Evolutionary conservation across 2,329 filamentous ascomycete species (phyloP).

Genomic region (Scleromitrula shiraiana): DNA sequence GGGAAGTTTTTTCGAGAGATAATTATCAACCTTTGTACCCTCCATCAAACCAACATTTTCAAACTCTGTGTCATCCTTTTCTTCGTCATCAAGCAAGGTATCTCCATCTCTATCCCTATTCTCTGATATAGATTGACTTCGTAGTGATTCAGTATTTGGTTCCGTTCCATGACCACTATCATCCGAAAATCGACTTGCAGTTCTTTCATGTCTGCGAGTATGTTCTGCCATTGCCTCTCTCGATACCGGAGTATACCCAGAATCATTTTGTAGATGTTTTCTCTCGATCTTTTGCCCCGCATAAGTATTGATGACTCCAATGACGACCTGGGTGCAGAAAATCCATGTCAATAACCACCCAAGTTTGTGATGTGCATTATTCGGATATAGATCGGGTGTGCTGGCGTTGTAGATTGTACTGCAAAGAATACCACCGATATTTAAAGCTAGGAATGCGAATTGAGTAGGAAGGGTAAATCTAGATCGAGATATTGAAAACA

Average conservation of each 20-base stretch:
- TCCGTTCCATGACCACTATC: slow-evolving; percentile 70
- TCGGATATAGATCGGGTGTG: slow-evolving; percentile 78
- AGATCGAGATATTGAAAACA: slow-evolving; percentile 78
- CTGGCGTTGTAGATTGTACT: slow-evolving; percentile 67
- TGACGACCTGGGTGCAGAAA: slow-evolving; percentile 58
- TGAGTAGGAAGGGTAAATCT: slow-evolving; percentile 64
- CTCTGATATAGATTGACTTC: slow-evolving; percentile 53
- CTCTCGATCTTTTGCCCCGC: slow-evolving; percentile 23
- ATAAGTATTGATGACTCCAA: slow-evolving; percentile 34
- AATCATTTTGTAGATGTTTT: slow-evolving; percentile 39
- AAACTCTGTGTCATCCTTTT: slow-evolving; percentile 38
- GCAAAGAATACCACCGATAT: slow-evolving; percentile 56
- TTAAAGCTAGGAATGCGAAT: slow-evolving; percentile 55
- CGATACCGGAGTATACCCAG: slow-evolving; percentile 56
- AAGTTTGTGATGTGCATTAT: slow-evolving; percentile 81
- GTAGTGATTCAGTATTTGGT: slow-evolving; percentile 56
- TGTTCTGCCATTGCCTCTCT: slow-evolving; percentile 46
- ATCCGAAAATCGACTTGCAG: slow-evolving; percentile 48
- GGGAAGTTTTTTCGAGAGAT: slow-evolving; percentile 46
- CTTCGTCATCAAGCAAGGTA: slow-evolving; percentile 31
- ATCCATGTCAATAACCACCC: slow-evolving; percentile 78
- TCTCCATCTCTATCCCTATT: slow-evolving; percentile 37
- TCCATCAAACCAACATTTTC: slow-evolving; percentile 34
- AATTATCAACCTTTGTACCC: slow-evolving; percentile 39
- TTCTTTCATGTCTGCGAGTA: slow-evolving; percentile 35